These are phyloP conservation scores for Heimioporus sp. DNA, from an alignment of 768 basidiomycete species.

Conservation along the genomic window DNA sequence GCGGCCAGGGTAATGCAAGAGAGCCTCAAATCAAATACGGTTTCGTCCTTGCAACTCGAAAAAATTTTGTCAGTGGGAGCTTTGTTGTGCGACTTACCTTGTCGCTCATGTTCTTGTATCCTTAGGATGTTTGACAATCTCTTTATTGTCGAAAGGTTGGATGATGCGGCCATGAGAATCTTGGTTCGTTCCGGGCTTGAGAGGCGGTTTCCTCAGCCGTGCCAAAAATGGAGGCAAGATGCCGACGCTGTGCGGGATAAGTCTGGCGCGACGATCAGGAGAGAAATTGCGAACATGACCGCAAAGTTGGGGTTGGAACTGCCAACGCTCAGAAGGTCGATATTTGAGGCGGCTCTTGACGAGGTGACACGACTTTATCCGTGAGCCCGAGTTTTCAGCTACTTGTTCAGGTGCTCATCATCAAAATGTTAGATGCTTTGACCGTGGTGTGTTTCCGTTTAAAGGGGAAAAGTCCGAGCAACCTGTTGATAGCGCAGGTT, in stretches of 20 bases:
- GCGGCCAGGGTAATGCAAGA: conserved; percentile 11
- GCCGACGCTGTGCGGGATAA: background rate
- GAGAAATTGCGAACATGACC: background rate
- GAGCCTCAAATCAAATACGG: background rate
- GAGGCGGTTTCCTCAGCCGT: conserved; percentile 22
- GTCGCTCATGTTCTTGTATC: background rate
- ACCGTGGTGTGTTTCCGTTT: conserved; percentile 13
- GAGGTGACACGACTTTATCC: conserved; percentile 21
- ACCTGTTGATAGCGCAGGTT: conserved; percentile 4
- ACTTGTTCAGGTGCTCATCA: background rate
- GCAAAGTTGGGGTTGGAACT: conserved; percentile 5
- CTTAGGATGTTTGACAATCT: conserved; percentile 24
- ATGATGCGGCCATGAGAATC: conserved; percentile 24
- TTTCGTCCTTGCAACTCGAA: conserved; percentile 13
- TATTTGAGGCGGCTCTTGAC: conserved; percentile 27
- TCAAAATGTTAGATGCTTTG: conserved; percentile 9
- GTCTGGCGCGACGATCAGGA: background rate
- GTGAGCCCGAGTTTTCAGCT: conserved; percentile 4
- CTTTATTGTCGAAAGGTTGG: conserved; percentile 19
- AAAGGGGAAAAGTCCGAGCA: background rate
- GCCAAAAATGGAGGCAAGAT: conserved; percentile 23
- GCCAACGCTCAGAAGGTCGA: conserved; percentile 8
- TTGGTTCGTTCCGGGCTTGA: conserved; percentile 29
- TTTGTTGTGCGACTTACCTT: background rate
- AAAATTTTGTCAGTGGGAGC: conserved; percentile 15